Evolutionary conservation across 2,329 filamentous ascomycete species (phyloP).

Genomic region (Ceratocystis cubensis): DNA sequence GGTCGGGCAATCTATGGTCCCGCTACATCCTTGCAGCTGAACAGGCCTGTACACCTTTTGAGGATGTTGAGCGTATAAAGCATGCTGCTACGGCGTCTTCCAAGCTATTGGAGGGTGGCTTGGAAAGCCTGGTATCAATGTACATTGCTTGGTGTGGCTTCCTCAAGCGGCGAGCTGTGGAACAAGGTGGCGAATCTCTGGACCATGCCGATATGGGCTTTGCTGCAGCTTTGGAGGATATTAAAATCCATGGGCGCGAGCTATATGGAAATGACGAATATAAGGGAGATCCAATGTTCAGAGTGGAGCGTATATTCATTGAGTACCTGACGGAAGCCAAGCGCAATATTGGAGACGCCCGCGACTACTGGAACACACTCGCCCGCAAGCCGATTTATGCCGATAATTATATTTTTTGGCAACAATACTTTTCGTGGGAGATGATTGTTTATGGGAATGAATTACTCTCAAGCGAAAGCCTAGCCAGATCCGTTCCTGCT

Average conservation of each 20-base stretch:
- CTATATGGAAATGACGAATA: slow-evolving; percentile 61
- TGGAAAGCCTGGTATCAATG: slow-evolving; percentile 80
- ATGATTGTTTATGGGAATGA: slow-evolving; percentile 45
- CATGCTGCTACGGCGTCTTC: slow-evolving; percentile 80
- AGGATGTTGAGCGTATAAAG: slow-evolving; percentile 79
- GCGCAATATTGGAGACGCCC: slow-evolving; percentile 61
- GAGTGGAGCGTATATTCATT: slow-evolving; percentile 82
- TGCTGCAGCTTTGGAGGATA: slow-evolving; percentile 71
- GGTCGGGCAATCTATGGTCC: slow-evolving; percentile 84
- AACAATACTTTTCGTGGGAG: slow-evolving; percentile 85
- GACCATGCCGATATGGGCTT: slow-evolving; percentile 88
- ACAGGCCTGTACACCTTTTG: slow-evolving; percentile 60
- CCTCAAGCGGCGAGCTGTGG: slow-evolving; percentile 66
- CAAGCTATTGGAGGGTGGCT: slow-evolving; percentile 69
- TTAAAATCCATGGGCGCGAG: slow-evolving; percentile 63
- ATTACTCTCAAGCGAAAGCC: slow-evolving; percentile 33
- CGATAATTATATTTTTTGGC: slow-evolving; percentile 85
- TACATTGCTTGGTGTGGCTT: slow-evolving; percentile 93
- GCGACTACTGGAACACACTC: slow-evolving; percentile 64
- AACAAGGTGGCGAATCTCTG: slow-evolving; percentile 65
- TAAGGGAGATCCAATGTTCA: slow-evolving; percentile 76
- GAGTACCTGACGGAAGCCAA: slow-evolving; percentile 82
- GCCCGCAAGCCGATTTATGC: slow-evolving; percentile 50
- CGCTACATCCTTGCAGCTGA: slow-evolving; percentile 78
- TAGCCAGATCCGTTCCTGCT: slow-evolving; percentile 23